phyloP scores from a whole-genome alignment of 1,284 basidiomycete species.

The Irpex sp. region DNA sequence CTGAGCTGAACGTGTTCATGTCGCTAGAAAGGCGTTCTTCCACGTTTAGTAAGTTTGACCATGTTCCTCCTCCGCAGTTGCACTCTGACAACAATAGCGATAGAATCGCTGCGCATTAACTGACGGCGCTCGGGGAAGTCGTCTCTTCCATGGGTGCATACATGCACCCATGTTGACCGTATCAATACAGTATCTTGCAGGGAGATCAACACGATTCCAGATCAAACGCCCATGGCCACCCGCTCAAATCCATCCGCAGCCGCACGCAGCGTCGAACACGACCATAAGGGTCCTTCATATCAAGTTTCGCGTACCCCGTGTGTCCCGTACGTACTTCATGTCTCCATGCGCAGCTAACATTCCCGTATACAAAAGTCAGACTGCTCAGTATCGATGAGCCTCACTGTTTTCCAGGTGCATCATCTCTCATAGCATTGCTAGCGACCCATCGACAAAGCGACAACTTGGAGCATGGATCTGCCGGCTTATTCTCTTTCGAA shows the following conservation, averaged over 20 bases:
- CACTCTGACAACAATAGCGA: background rate
- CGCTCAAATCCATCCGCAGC: too few species aligned
- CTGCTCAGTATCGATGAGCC: background rate
- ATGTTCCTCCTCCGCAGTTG: background rate
- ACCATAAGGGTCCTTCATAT: background rate
- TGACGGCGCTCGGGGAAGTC: background rate
- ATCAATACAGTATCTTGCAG: too few species aligned
- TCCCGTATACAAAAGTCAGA: background rate
- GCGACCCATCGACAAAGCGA: background rate
- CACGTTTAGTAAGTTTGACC: background rate
- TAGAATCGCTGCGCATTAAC: background rate
- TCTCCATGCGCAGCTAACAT: background rate
- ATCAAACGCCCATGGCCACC: too few species aligned
- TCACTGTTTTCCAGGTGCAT: background rate
- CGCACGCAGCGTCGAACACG: background rate
- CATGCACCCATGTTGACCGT: too few species aligned
- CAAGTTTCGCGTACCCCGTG: background rate
- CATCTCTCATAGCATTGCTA: background rate
- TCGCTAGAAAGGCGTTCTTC: background rate
- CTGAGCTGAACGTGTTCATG: too few species aligned
- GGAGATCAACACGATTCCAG: too few species aligned
- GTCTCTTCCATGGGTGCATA: background rate
- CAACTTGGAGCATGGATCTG: background rate
- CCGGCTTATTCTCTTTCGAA: background rate
- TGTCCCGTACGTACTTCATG: background rate